A percentile compares a stretch with the other conserved stretches of the same genome.
phyloP scores from a whole-genome alignment of 169 alveolate species.

The Cryptosporidium muris region DNA sequence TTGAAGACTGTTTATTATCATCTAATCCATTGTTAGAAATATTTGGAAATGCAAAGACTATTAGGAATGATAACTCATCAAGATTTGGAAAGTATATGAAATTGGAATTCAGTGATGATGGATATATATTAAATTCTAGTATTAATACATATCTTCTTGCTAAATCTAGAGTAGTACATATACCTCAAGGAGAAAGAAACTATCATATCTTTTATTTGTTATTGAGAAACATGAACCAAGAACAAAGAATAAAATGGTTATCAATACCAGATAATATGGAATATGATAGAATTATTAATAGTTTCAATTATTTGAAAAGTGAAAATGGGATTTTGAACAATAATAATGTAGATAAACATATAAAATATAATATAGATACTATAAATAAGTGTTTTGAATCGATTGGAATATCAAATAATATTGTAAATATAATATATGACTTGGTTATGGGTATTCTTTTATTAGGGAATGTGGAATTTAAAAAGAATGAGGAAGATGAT shows the following conservation, averaged over 20 bases:
- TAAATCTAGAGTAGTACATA: conserved; percentile 75
- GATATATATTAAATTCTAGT: conserved; percentile 65
- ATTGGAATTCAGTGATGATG: conserved; percentile 48
- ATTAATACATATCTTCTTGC: conserved; percentile 78
- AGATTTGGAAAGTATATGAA: conserved; percentile 78
- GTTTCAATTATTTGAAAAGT: conserved; percentile 34
- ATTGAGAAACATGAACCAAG: conserved; percentile 42
- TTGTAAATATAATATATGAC: conserved; percentile 33
- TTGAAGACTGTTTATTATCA: conserved; percentile 48
- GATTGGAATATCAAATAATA: conserved; percentile 14
- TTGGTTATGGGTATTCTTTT: conserved; percentile 20
- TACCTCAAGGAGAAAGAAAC: conserved; percentile 76
- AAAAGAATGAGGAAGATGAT: conserved; percentile 38
- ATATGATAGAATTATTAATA: neutral
- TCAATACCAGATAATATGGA: neutral
- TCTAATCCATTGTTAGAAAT: conserved; percentile 97
- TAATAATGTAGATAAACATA: conserved; percentile 3
- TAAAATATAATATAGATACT: conserved; percentile 28
- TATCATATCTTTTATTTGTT: conserved; percentile 62
- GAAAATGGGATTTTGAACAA: neutral
- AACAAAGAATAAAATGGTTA: conserved; percentile 20
- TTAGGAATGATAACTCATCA: conserved; percentile 95
- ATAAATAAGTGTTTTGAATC: conserved; percentile 58
- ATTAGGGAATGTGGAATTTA: conserved; percentile 56
- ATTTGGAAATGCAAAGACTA: conserved; percentile 99